Base-by-base conservation (phyloP, 2,329 filamentous ascomycete genomes). In the Aspergillus ochraceus region DNA sequence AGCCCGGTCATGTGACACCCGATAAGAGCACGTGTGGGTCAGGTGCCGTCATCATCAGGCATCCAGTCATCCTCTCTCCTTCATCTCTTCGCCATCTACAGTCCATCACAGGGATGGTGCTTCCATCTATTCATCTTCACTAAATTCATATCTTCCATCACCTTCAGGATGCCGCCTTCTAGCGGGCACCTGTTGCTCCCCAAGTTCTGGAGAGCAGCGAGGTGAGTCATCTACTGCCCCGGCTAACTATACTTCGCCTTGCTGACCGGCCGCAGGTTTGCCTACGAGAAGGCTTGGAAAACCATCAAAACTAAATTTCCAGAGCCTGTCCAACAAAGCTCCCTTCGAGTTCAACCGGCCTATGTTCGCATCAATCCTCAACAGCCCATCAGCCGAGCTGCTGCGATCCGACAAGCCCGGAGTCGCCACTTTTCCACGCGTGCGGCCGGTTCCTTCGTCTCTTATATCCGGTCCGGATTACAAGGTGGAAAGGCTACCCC, bases 381-480 rank as follows among this genome's bases (percentile, higher is more conserved):
- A 46, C 86, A 89, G 60, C 84, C 86, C 39, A 77, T 86, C 58
- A 86, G 86, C 70, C 86, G 84, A 46, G 79, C 84, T 60, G 87
- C 87, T 51, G 82, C 81, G 55, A 83, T 90, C 64, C 84, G 85
- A 63, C 88, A 90, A 72, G 80, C 79, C 66, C 87, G 88, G 63
- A 85, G 84, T 66, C 81, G 86, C 64, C 86, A 84, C 77, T 89
- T 86, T 73, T 86, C 84, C 30, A 88, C 86, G 32, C 81, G 81
- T 58, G 72, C 74, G 26, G 66, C 72, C 46, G 63, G 72, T 60
- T 78, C 77, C 63, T 85, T 87, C 71, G 82, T 83, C 52, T 81
- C 83, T 4, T 76, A 80, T 49, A 71, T 81, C 54, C 74, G 76
- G 30, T 60, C 68, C 57, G 77, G 66, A 60, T 68, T 69, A 59